Evolutionary conservation across 345 rosid genomes (phyloP), one percentile per base, ranked within the genome.

Genomic region (Syzygium oleosum): DNA sequence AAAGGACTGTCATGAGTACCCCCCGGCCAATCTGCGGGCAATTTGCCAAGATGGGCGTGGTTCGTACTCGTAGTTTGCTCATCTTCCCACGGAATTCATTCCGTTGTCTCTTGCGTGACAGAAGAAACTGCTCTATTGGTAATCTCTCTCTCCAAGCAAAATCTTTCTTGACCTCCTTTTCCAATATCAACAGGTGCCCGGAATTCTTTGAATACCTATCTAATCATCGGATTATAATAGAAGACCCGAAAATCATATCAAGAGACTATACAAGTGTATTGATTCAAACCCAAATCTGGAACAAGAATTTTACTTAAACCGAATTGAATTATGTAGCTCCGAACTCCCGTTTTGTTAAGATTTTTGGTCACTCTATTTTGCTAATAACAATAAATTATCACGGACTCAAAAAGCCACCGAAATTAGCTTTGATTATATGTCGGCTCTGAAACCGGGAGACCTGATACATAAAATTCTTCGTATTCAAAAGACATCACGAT

Each of bases 391-490:
- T 3, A 43, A 1, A 43, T 38, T 13, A 3, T 61, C 73, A 27
- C 6, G 73, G 14, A 61, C n/a, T 61, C 6, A 16, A n/a, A n/a
- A n/a, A 13, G 73, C 15, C 31, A n/a, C 14, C 6, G 16, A 12
- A 61, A 5, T 61, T 61, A n/a, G 19, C 38, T 61, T 6, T 6
- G 19, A n/a, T 61, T 6, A 16, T 14, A 13, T 3, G 38, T 61
- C 29, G 73, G 34, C 2, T 1, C 6, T 61, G 73, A 68, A 34
- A 68, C 34, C 3, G 0, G 1, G 3, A 34, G 11, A 15, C 12
- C 0, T 6, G 1, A 63, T 15, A 13, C 3, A 21, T 1, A 29
- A 8, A 29, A 15, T 3, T 31, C 1, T 65, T 8, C 2, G 7
- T 31, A 65, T 3, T 31, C 0, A 16, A 7, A 7, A 3, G 8